These are phyloP conservation scores for Paramyrothecium roridum DNA, from an alignment of 2,329 filamentous ascomycete genomes.

Conservation along the genomic window DNA sequence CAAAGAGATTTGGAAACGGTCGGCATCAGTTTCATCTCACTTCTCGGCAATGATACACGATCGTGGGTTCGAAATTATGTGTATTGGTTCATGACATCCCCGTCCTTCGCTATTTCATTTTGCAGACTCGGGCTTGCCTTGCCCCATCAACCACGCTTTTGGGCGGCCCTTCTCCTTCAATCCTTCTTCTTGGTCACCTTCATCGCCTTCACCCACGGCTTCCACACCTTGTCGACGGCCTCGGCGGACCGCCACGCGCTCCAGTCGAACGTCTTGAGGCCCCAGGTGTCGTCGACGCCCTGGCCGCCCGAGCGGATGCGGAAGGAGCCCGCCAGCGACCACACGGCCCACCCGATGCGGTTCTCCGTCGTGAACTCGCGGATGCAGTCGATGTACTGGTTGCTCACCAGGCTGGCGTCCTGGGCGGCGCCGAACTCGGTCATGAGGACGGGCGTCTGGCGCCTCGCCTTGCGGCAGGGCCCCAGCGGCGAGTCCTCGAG, in stretches of 20 bases:
- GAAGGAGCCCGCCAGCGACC: slow-evolving; percentile 45
- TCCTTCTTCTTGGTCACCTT: slow-evolving; percentile 2
- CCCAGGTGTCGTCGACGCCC: slow-evolving; percentile 44
- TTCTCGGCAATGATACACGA: no score
- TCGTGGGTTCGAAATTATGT: no score
- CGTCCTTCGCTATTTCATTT: no score
- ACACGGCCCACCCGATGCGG: slow-evolving; percentile 46
- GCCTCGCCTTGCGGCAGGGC: slow-evolving; percentile 27
- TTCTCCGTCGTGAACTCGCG: slow-evolving; percentile 40
- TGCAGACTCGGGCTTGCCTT: no score
- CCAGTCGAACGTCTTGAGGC: slow-evolving; percentile 43
- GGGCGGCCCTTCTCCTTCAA: not conserved
- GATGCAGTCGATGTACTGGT: slow-evolving; percentile 43
- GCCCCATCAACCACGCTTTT: not conserved
- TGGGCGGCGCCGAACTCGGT: slow-evolving; percentile 41
- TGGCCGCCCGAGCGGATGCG: slow-evolving; percentile 41
- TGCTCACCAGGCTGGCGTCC: slow-evolving; percentile 25
- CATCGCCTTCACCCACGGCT: slow-evolving; percentile 45
- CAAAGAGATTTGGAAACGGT: no score
- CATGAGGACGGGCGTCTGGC: slow-evolving; percentile 43
- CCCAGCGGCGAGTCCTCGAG: slow-evolving; percentile 25
- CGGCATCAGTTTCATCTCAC: no score
- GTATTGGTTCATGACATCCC: no score
- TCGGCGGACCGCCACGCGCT: slow-evolving; percentile 40
- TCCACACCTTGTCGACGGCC: slow-evolving; percentile 46